phyloP scores from a whole-genome alignment of 2,329 filamentous ascomycete genomes.

The Chaetomium sp. region DNA sequence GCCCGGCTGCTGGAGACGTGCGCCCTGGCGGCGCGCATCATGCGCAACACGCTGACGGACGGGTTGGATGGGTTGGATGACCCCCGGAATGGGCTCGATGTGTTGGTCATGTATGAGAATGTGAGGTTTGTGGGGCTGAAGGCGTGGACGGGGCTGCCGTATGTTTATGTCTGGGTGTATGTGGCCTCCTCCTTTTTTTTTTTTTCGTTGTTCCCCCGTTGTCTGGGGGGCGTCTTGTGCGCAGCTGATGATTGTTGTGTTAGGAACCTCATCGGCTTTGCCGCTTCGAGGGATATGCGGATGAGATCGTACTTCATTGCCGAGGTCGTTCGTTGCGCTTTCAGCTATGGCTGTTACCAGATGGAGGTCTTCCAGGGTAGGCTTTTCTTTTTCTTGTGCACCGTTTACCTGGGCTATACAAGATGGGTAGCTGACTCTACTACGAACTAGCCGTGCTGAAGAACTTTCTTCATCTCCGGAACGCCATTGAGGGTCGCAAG shows the following conservation, averaged over 20 bases:
- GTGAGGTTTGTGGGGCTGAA: slow-evolving; percentile 6
- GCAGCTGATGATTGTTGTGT: not conserved
- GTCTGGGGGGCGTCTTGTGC: no score
- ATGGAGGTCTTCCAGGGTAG: slow-evolving; percentile 13
- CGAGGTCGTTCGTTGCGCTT: slow-evolving; percentile 11
- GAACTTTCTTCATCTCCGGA: slow-evolving; percentile 14
- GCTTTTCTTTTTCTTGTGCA: not conserved
- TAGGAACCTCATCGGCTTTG: slow-evolving; percentile 14
- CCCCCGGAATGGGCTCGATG: not conserved
- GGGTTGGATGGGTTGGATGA: slow-evolving; percentile 4
- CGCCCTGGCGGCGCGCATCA: slow-evolving; percentile 1
- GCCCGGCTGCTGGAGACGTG: slow-evolving; percentile 10
- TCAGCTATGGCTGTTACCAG: slow-evolving; percentile 15
- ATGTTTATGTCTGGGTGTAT: slow-evolving; percentile 14
- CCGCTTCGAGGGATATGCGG: not conserved
- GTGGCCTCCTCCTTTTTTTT: not conserved
- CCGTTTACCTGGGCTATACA: not conserved
- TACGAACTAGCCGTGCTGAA: slow-evolving; percentile 1
- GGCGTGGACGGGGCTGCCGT: slow-evolving; percentile 13
- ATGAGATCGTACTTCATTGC: slow-evolving; percentile 5
- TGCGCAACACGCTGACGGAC: slow-evolving; percentile 2
- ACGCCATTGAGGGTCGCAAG: not conserved
- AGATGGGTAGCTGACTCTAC: not conserved
- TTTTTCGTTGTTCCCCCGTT: not conserved
- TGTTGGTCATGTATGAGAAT: not conserved